A percentile compares a stretch with the other conserved stretches of the same genome.
Conservation (phyloP, 148 eudicot species). For the Rhododendron williamsianum region DNA sequence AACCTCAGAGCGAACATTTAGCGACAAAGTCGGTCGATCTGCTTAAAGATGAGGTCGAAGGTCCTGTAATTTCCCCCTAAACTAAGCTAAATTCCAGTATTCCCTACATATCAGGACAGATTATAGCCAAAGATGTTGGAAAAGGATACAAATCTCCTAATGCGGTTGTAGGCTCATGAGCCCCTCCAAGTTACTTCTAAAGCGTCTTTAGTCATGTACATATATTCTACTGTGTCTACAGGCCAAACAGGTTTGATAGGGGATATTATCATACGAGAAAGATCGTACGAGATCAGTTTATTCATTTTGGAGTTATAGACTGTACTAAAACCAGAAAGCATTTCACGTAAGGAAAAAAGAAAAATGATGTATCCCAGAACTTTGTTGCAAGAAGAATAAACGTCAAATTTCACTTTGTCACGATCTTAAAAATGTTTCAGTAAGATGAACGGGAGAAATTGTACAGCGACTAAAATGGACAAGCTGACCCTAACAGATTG, state of each 20-base stretch:
- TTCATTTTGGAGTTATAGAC: not conserved
- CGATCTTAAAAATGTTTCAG: no score
- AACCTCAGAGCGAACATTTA: not conserved
- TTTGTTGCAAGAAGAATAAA: not conserved
- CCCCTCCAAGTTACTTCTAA: not conserved
- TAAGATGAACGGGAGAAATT: not conserved
- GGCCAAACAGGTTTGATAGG: not conserved
- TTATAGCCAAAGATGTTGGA: not conserved
- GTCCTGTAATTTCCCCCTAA: not conserved
- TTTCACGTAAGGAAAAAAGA: not conserved
- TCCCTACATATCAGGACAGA: not conserved
- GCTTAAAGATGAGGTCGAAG: not conserved
- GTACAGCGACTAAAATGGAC: not conserved
- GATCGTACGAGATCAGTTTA: not conserved
- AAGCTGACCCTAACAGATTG: not conserved
- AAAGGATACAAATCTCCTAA: not conserved
- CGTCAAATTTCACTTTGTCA: not conserved
- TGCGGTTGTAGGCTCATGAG: not conserved
- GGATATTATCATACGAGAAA: no score
- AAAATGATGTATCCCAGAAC: no score
- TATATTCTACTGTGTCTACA: not conserved
- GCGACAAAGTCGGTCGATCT: not conserved
- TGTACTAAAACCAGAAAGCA: not conserved
- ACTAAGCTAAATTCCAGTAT: not conserved
- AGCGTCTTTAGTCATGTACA: not conserved